Evolutionary conservation across 805 yeast genomes (phyloP), one percentile per base, ranked within the genome.

Genomic region (Wickerhamiella spandovensis): DNA sequence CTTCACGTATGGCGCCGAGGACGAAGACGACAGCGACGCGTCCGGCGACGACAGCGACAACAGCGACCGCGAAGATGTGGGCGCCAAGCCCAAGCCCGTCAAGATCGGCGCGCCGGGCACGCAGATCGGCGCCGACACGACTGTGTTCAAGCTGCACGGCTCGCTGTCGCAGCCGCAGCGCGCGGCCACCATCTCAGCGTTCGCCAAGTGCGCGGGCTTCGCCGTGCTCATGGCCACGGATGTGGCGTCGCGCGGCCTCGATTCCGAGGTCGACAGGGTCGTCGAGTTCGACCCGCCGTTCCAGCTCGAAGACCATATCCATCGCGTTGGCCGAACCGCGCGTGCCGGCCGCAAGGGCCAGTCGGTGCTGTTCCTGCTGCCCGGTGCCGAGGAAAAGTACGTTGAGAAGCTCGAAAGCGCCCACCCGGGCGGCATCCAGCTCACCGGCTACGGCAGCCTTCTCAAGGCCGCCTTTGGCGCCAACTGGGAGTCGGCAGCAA

Each of bases 161-260:
- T 86, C 95, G 0, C 70, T 92, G 53, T 73, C 87, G 0, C 99
- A 92, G 64, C 88, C 79, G 55, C 71, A 76, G 17, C 82, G 99
- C 68, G 78, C 94, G 0, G 67, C 84, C 0, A 89, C 97, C 0
- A 72, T 88, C 51, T 73, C 73, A 20, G 75, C 77, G 43, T 87
- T 85, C 66, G 24, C 64, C 2, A 49, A 52, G 22, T 49, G 53
- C 37, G 24, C 18, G 15, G 43, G 20, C 18, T 50, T 52, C 45
- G 73, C 82, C 1, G 73, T 92, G 20, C 72, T 92, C 60, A 77
- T 92, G 58, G 90, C 97, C 72, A 92, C 99, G 0, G 99, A 92
- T 73, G 97, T 92, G 54, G 98, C 97, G 0, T 81, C 97, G 32
- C 79, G 99, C 69, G 99, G 99, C 54, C 73, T 92, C 54, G 99